A percentile compares a stretch with the other conserved stretches of the same genome.
Conservation (phyloP, 495 filamentous ascomycete species). For the Halenospora varia region DNA sequence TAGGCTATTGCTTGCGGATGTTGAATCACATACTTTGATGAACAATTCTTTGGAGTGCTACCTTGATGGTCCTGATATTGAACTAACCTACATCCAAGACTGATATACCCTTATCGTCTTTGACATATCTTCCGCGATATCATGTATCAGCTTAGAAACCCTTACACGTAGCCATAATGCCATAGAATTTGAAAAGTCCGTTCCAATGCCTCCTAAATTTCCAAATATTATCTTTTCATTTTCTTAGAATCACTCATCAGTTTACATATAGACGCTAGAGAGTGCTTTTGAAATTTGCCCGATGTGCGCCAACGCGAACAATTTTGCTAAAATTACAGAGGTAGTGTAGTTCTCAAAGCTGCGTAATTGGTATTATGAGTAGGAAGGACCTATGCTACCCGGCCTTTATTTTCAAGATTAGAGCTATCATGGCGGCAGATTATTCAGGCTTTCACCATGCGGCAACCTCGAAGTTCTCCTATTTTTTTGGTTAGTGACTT, state of each 20-base stretch:
- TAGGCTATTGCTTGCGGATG: no score
- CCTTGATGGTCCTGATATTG: no score
- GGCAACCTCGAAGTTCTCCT: conserved; percentile 77
- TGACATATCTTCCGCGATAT: neutral
- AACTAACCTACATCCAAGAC: no score
- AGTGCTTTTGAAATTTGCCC: conserved; percentile 1
- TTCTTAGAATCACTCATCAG: no score
- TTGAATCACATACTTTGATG: neutral
- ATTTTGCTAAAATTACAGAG: conserved; percentile 18
- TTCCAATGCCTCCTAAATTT: neutral
- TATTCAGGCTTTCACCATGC: conserved; percentile 72
- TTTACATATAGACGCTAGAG: no score
- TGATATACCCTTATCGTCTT: neutral
- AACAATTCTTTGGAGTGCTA: neutral
- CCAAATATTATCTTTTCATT: no score
- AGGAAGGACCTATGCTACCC: neutral
- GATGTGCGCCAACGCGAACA: conserved; percentile 1
- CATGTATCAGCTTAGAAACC: neutral
- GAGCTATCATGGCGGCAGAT: no score
- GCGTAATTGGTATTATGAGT: neutral
- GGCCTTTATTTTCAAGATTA: neutral
- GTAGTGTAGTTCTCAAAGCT: neutral
- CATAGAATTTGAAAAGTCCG: no score
- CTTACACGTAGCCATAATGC: no score
- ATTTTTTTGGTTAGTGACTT: conserved; percentile 19